These are phyloP conservation scores for Beauveria caledonica DNA, from an alignment of 2,329 filamentous ascomycete species.

Conservation along the genomic window DNA sequence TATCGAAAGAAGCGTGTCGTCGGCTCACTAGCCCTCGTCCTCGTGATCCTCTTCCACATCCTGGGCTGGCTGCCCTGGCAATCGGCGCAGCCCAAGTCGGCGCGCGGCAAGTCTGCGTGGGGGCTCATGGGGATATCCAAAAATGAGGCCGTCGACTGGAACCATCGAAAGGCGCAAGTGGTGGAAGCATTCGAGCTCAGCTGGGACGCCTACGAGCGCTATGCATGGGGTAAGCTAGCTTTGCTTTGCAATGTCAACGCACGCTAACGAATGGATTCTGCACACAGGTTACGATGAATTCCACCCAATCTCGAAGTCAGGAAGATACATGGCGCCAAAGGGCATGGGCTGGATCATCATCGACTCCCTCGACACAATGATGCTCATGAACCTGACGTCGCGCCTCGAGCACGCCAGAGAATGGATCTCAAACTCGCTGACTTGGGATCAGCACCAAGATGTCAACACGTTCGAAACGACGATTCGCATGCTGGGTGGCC, in stretches of 20 bases:
- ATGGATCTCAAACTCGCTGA: constrained; percentile 75
- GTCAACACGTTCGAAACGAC: constrained; percentile 98
- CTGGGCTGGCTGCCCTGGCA: constrained; percentile 49
- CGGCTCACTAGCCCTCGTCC: constrained; percentile 40
- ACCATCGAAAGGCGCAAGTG: constrained; percentile 67
- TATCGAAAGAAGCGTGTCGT: constrained; percentile 58
- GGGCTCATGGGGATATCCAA: constrained; percentile 49
- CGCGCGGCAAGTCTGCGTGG: constrained; percentile 37
- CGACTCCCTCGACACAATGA: constrained; percentile 91
- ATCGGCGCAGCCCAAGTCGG: constrained; percentile 27
- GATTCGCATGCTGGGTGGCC: constrained; percentile 90
- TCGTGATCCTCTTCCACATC: constrained; percentile 61
- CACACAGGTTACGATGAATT: constrained; percentile 70
- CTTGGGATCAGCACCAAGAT: constrained; percentile 87
- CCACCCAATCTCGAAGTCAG: constrained; percentile 70
- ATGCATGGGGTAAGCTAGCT: constrained; percentile 72
- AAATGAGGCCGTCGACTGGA: constrained; percentile 58
- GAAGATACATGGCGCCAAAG: constrained; percentile 75
- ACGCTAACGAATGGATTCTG: background rate
- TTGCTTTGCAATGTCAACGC: background rate
- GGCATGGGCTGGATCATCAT: constrained; percentile 98
- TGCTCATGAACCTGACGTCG: constrained; percentile 93
- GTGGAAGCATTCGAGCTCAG: constrained; percentile 85
- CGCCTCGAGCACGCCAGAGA: constrained; percentile 76
- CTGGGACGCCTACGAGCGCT: constrained; percentile 85